Conservation (phyloP, 345 rosid genomes). For the Mercurialis annua region DNA sequence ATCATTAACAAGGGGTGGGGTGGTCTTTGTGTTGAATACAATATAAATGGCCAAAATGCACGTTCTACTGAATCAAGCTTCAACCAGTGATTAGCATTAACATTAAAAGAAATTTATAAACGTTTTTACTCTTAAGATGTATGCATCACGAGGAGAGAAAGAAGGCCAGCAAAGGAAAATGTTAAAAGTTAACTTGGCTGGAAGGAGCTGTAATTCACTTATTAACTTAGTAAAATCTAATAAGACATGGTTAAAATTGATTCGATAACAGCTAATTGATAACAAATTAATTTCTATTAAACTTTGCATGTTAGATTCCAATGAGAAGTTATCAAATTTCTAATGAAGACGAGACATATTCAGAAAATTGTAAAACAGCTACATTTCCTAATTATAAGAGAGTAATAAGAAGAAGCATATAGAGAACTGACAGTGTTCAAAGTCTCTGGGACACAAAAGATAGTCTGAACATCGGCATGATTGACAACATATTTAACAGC, state of each 20-base stretch:
- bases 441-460: slow-evolving; percentile 79
- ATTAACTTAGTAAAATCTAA: background rate
- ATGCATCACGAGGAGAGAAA: background rate
- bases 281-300: background rate
- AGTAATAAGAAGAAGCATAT: slow-evolving; percentile 13
- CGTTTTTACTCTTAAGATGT: background rate
- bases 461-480: slow-evolving; percentile 73
- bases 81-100: background rate
- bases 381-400: background rate
- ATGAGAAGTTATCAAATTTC: background rate
- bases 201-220: background rate
- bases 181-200: background rate
- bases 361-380: background rate
- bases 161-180: background rate
- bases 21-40: slow-evolving; percentile 26
- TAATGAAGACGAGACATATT: background rate
- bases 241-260: background rate
- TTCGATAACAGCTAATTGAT: background rate
- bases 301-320: background rate
- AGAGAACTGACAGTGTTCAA: slow-evolving; percentile 58
- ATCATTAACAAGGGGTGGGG: slow-evolving; percentile 75
- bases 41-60: background rate
- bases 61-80: slow-evolving; percentile 4
- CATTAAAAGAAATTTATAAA: background rate
- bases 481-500: slow-evolving; percentile 73